Evolutionary conservation across 225 moss, liverwort and hornwort species (phyloP).

Genomic region (Physcomitrium patens): DNA sequence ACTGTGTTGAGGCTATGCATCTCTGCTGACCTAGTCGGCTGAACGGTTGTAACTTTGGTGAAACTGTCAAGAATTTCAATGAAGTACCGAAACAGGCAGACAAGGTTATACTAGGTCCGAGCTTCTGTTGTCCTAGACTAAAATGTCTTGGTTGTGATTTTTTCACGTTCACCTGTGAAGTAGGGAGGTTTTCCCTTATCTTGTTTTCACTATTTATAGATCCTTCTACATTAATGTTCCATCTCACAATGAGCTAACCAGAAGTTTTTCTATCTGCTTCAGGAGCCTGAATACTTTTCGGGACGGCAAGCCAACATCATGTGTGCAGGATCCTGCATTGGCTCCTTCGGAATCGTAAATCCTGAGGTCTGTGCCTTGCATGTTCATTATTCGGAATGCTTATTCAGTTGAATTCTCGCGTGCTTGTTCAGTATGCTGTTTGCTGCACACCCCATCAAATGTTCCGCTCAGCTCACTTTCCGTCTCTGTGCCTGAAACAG

Average conservation of each 20-base stretch:
- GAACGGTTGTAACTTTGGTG: neutral
- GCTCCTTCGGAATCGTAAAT: constrained; percentile 69
- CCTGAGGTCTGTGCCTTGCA: constrained; percentile 57
- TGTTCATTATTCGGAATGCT: neutral
- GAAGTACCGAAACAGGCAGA: neutral
- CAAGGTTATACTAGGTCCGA: neutral
- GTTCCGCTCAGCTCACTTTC: neutral
- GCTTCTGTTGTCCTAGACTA: neutral
- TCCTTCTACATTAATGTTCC: neutral
- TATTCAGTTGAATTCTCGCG: neutral
- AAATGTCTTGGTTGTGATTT: neutral
- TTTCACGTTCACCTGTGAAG: neutral
- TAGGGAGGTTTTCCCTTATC: neutral
- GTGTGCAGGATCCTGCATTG: constrained; percentile 42
- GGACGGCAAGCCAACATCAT: constrained; percentile 67
- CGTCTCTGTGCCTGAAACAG: constrained; percentile 46
- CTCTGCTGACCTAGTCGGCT: neutral
- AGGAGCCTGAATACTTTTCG: constrained; percentile 78
- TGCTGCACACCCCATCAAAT: neutral
- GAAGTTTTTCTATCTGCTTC: constrained; percentile 17
- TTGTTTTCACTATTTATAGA: neutral
- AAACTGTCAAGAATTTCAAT: neutral
- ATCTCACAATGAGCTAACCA: neutral
- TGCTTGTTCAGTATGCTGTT: neutral
- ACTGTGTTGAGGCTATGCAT: neutral